phyloP scores from a whole-genome alignment of 1,139 yeast species.

The Tardiomyces depauwii region DNA sequence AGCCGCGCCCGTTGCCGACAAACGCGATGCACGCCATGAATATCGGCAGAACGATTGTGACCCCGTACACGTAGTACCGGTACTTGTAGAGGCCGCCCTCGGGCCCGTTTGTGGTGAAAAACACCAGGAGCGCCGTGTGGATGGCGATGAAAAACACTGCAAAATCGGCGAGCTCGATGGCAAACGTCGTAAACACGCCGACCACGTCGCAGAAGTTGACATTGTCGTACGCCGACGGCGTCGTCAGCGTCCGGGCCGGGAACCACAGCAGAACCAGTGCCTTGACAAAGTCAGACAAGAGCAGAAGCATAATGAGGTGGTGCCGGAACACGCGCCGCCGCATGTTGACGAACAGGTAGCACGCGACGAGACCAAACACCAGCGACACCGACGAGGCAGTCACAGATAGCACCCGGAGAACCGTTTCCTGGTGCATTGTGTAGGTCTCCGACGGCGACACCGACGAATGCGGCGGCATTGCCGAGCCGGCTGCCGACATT shows the following conservation, averaged over 20 bases:
- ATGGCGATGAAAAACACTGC: slow-evolving; percentile 77
- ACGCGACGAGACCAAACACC: slow-evolving; percentile 21
- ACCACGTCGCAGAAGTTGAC: slow-evolving; percentile 54
- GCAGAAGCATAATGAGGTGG: slow-evolving; percentile 48
- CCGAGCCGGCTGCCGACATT: background rate
- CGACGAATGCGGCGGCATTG: background rate
- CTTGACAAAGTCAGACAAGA: slow-evolving; percentile 64
- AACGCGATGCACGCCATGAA: slow-evolving; percentile 68
- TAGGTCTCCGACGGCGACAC: background rate
- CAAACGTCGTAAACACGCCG: slow-evolving; percentile 75
- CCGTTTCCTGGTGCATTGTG: slow-evolving; percentile 15
- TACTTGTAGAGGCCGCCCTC: slow-evolving; percentile 70
- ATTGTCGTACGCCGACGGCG: slow-evolving; percentile 40
- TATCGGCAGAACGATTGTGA: slow-evolving; percentile 52
- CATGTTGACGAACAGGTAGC: slow-evolving; percentile 23
- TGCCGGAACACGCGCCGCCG: slow-evolving; percentile 22
- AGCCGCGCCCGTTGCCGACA: slow-evolving; percentile 28
- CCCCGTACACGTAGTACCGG: slow-evolving; percentile 47
- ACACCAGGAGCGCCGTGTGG: slow-evolving; percentile 68
- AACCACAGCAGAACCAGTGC: slow-evolving; percentile 60
- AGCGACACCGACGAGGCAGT: slow-evolving; percentile 22
- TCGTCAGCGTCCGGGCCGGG: slow-evolving; percentile 50
- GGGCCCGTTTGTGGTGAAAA: slow-evolving; percentile 32
- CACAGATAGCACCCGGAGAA: slow-evolving; percentile 19
- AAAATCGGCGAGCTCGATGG: slow-evolving; percentile 81